Base-by-base conservation (phyloP, 345 rosid species). In the Erysimum cheiranthoides region DNA sequence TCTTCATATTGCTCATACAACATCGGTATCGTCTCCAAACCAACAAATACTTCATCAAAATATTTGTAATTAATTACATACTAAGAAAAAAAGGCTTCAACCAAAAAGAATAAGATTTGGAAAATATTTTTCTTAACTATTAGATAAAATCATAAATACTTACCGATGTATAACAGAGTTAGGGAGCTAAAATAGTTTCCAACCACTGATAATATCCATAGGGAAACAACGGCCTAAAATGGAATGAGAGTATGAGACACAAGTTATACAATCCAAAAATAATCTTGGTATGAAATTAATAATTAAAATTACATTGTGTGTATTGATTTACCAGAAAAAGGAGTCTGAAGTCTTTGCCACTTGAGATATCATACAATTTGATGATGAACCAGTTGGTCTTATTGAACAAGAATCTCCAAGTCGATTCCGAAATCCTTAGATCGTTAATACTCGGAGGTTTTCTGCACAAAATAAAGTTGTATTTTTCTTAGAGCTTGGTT, bases 111-210 rank as follows among this genome's bases (percentile, higher is more conserved):
- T 25, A 4, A 35, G 1, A 18, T 30, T 39, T 39, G 3, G n/a
- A 27, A 68, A 68, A 59, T n/a, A 9, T 14, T 8, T 6, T 5
- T 47, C 21, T 50, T 10, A n/a, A 46, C 9, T 1, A 46, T 7
- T 61, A 28, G 18, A 64, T 42, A 35, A 35, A 16, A 18, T 49
- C 49, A 45, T 66, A 13, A 67, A 49, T 61, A 13, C 85, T 83
- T 70, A 88, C 92, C 83, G 1, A 82, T 66, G 40, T 86, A 88
- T 58, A 82, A 10, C 2, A 88, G 56, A 59, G 79, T 88, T 45
- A 80, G 70, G 50, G 86, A 78, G 77, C 83, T 82, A 71, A 83
- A 70, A 58, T 77, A 69, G 61, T 75, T 80, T 36, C 87, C 84
- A 8, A 82, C 63, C 40, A 76, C 74, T 25, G 90, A 84, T 62